phyloP scores from a whole-genome alignment of 169 alveolate genomes.

The Eimeria necatrix region DNA sequence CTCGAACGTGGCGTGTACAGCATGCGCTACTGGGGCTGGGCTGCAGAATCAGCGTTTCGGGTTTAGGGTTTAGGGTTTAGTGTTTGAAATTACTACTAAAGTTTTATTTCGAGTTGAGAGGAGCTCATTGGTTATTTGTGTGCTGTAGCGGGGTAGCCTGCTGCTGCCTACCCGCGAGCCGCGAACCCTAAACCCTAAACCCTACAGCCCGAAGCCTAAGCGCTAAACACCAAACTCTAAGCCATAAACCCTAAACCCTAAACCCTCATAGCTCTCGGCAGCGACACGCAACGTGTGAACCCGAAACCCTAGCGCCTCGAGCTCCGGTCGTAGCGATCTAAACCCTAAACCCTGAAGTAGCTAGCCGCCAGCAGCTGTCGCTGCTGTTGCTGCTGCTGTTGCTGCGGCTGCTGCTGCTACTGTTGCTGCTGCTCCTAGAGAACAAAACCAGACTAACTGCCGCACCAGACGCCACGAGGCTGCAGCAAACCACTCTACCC shows the following conservation, averaged over 20 bases:
- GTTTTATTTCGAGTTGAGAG: neutral
- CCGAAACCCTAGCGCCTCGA: too few species aligned
- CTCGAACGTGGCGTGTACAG: neutral
- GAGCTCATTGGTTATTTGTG: too few species aligned
- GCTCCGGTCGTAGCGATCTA: neutral
- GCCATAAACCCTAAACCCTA: neutral
- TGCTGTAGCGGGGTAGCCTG: neutral
- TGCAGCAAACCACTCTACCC: too few species aligned
- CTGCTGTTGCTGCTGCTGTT: too few species aligned
- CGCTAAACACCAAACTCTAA: neutral
- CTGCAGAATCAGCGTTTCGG: neutral
- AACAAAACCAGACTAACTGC: too few species aligned
- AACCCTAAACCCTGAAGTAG: neutral
- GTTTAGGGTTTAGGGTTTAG: neutral
- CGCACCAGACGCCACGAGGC: too few species aligned
- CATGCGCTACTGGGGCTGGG: too few species aligned
- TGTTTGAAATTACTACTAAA: neutral
- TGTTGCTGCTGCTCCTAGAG: too few species aligned
- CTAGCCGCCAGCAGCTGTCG: neutral
- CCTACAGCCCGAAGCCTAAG: neutral
- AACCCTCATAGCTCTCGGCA: neutral
- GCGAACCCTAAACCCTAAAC: neutral
- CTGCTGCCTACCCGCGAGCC: neutral
- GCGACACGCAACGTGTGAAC: too few species aligned
- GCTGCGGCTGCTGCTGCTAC: too few species aligned